phyloP scores from a whole-genome alignment of 2,329 filamentous ascomycete genomes.

The Chaetomium olivaceum region DNA sequence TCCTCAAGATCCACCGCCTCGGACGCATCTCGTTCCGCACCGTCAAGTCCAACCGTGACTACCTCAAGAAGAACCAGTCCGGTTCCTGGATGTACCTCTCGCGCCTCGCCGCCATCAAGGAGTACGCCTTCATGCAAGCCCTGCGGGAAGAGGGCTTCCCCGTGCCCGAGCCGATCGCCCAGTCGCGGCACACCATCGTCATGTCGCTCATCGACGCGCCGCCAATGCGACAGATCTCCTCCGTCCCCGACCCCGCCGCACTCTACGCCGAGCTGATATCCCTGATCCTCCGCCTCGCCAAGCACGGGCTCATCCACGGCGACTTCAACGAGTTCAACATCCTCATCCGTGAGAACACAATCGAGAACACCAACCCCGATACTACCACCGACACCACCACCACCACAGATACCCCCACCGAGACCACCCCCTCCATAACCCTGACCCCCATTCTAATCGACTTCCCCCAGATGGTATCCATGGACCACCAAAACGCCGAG shows the following conservation, averaged over 20 bases:
- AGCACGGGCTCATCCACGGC: conserved; percentile 88
- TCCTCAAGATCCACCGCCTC: conserved; percentile 94
- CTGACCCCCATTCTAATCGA: conserved; percentile 88
- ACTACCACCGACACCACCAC: too few species aligned
- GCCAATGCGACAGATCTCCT: conserved; percentile 83
- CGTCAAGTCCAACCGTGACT: conserved; percentile 94
- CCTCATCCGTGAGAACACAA: conserved; percentile 74
- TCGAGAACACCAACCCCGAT: conserved; percentile 15
- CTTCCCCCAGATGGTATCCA: conserved; percentile 97
- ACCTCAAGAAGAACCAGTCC: conserved; percentile 72
- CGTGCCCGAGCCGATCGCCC: conserved; percentile 82
- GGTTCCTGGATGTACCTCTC: conserved; percentile 99
- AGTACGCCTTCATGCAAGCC: conserved; percentile 91
- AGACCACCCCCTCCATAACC: conserved; percentile 41
- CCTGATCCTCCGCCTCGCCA: conserved; percentile 80
- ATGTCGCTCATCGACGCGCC: conserved; percentile 94
- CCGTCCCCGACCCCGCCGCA: conserved; percentile 77
- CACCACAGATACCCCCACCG: too few species aligned
- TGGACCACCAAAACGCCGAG: conserved; percentile 89
- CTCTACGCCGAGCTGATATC: conserved; percentile 90
- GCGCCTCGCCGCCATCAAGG: conserved; percentile 86
- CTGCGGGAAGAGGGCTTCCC: conserved; percentile 81
- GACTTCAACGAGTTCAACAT: conserved; percentile 99
- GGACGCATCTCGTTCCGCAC: conserved; percentile 96
- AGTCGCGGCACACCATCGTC: conserved; percentile 92